Conservation (phyloP, 148 eudicot genomes). For the Cornus kousa region DNA sequence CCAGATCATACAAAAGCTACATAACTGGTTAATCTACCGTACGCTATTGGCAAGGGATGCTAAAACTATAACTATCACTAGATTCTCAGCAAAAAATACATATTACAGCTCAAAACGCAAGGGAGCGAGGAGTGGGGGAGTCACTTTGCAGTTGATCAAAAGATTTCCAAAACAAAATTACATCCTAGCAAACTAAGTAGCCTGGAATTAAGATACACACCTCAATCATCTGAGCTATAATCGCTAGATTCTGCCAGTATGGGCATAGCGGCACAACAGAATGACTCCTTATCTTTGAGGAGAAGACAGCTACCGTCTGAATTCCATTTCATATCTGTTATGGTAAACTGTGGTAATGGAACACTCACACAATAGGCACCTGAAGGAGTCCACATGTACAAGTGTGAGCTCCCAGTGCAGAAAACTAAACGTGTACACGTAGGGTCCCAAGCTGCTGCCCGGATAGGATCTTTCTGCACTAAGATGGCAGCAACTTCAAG, state of each 20-base stretch:
- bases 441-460: constrained; percentile 93
- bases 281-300: constrained; percentile 83
- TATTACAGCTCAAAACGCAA: neutral
- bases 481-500: constrained; percentile 88
- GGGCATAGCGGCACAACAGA: constrained; percentile 85
- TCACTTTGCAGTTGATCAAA: neutral
- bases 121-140: neutral
- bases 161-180: neutral
- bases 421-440: constrained; percentile 68
- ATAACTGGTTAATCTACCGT: no score
- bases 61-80: constrained; percentile 1
- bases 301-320: constrained; percentile 76
- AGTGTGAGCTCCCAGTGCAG: constrained; percentile 81
- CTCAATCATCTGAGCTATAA: constrained; percentile 79
- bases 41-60: neutral
- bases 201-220: neutral
- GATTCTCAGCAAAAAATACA: neutral
- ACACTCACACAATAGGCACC: constrained; percentile 81
- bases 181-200: neutral
- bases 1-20: no score
- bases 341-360: constrained; percentile 64
- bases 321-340: constrained; percentile 84
- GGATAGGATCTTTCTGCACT: constrained; percentile 79
- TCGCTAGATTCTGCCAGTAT: constrained; percentile 72
- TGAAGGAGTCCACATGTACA: constrained; percentile 95